Base-by-base conservation (phyloP, 805 yeast species). In the Saturnispora silvae region DNA sequence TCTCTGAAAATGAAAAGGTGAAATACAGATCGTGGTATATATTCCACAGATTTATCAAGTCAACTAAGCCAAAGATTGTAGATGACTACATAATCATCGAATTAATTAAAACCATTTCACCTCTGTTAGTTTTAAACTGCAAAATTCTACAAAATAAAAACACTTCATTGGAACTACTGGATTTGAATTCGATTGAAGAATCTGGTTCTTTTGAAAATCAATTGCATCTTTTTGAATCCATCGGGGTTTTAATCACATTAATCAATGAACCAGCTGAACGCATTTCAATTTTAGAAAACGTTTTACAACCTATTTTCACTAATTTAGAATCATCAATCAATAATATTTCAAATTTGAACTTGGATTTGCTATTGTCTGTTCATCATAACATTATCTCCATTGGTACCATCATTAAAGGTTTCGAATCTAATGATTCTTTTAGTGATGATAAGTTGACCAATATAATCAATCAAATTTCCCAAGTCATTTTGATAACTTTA, bases 11-110 rank as follows among this genome's bases (percentile, higher is more conserved):
- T 46, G 80, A 71, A 40, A 80, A 75, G 43, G 96, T 87, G 4
- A 76, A 86, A 49, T 67, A 75, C 39, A 76, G 96, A 55, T 70
- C 94, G 29, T 92, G 97, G 96, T 89, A 84, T 55, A 64, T 87
- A 45, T 84, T 89, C 49, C 78, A 78, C 51, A 72, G 94, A 54
- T 82, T 87, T 50, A 68, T 86, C 43, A 84, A 81, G 53, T 63
- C 80, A 33, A 78, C 89, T 2, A 80, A 77, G 51, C 85, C 86
- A 26, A 61, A 70, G 34, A 59, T 77, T 28, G n/a, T n/a, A n/a
- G 69, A 77, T 22, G 69, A 64, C 32, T 57, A 47, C 39, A 59
- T 64, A 40, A 64, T 72, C 50, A 77, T 70, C 28, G 74, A 70
- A 44, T 66, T 81, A 24, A 67, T 87, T 22, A 56, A 68, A 34